A percentile compares a stretch with the other conserved stretches of the same genome.
Evolutionary conservation across 495 filamentous ascomycete genomes (phyloP).

Genomic region (Daldinia decipiens): DNA sequence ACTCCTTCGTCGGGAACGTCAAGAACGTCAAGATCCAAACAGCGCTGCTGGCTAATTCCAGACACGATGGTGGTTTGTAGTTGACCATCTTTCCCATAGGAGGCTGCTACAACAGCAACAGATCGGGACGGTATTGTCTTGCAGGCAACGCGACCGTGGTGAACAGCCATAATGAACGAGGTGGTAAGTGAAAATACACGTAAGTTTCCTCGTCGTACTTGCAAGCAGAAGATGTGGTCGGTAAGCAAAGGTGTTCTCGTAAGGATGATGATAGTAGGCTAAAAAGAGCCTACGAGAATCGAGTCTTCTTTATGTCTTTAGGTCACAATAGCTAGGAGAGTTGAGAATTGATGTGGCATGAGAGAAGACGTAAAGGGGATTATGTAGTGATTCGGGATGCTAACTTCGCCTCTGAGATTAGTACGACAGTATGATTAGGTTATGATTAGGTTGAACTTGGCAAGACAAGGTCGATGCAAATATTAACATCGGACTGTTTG

Average conservation of each 20-base stretch:
- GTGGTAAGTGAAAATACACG: neutral
- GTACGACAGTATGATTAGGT: neutral
- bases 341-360: neutral
- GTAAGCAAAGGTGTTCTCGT: neutral
- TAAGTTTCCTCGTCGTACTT: neutral
- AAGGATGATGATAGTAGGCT: neutral
- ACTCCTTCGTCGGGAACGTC: conserved; percentile 39
- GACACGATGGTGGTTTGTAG: conserved; percentile 23
- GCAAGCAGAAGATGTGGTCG: neutral
- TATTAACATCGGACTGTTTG: neutral
- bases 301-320: neutral
- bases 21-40: conserved; percentile 8
- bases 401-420: neutral
- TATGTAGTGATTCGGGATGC: neutral
- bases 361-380: neutral
- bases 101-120: conserved; percentile 21
- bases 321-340: neutral
- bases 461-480: neutral
- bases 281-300: neutral
- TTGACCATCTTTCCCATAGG: conserved; percentile 14
- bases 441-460: neutral
- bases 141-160: conserved; percentile 18
- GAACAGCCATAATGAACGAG: neutral
- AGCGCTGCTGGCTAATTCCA: neutral
- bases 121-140: conserved; percentile 10